Percentiles rank a stretch among this genome's conserved stretches.
Evolutionary conservation across 2,329 filamentous ascomycete genomes (phyloP).

Genomic region (Neofusicoccum umdonicola): DNA sequence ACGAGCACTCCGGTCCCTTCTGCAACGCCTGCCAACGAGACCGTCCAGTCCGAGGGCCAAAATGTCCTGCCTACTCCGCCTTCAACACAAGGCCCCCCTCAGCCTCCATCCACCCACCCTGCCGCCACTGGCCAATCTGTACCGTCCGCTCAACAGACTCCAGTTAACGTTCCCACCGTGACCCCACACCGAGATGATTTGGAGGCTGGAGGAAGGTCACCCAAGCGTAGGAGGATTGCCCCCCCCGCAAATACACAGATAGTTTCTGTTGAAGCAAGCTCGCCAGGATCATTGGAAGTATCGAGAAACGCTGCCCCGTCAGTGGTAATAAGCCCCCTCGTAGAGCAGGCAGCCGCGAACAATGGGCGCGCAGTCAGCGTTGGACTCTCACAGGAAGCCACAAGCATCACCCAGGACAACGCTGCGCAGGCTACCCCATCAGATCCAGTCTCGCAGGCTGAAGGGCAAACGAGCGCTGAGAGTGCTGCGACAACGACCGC

Average conservation of each 20-base stretch:
- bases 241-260: neutral
- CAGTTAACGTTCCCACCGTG: neutral
- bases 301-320: neutral
- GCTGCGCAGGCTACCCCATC: neutral
- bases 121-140: neutral
- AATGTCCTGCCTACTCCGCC: slow-evolving; percentile 15
- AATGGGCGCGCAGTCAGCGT: neutral
- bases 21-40: slow-evolving; percentile 10
- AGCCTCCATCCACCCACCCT: neutral
- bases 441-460: neutral
- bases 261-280: neutral
- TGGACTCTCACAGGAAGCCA: neutral
- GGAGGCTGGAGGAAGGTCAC: slow-evolving; percentile 2
- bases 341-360: neutral
- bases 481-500: neutral
- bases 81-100: slow-evolving; percentile 2
- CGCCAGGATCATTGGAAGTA: neutral
- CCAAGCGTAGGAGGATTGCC: slow-evolving; percentile 12
- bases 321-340: neutral
- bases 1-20: slow-evolving; percentile 20
- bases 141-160: neutral
- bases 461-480: neutral
- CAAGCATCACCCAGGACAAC: no score
- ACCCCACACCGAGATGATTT: neutral
- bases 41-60: slow-evolving; percentile 19